These are phyloP conservation scores for Tetrapyrgos nigripes DNA, from an alignment of 1,284 basidiomycete genomes.

Conservation along the genomic window DNA sequence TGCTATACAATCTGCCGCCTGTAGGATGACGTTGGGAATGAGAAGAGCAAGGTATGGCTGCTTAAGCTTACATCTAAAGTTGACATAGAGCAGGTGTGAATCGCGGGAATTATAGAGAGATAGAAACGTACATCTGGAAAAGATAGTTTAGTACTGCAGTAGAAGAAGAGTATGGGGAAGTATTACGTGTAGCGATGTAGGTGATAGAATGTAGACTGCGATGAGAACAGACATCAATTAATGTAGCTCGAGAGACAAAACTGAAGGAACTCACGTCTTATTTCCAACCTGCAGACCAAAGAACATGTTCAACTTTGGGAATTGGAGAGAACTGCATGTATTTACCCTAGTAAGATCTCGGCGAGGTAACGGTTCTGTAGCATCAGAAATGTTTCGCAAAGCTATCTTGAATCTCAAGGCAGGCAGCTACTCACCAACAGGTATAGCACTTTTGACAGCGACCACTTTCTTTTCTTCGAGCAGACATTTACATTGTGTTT, in stretches of 20 bases:
- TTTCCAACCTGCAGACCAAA: background rate
- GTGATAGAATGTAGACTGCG: background rate
- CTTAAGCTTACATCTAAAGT: background rate
- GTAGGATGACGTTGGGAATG: background rate
- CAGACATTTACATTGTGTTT: background rate
- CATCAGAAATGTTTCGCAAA: background rate
- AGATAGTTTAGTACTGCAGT: background rate
- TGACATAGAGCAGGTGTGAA: background rate
- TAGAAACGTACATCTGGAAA: conserved; percentile 25
- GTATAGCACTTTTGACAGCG: conserved; percentile 29
- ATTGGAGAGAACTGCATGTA: background rate
- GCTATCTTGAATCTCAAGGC: background rate
- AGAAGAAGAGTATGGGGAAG: background rate
- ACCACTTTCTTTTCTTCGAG: conserved; percentile 28
- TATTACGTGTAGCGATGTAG: background rate
- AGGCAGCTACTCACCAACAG: conserved; percentile 24
- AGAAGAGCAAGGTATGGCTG: background rate
- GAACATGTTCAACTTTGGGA: background rate
- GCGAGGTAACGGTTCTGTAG: conserved; percentile 36
- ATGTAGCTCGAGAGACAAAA: background rate
- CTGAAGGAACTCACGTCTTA: background rate
- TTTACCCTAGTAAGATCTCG: conserved; percentile 15
- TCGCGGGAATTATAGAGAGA: background rate
- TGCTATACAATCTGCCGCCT: conserved; percentile 16
- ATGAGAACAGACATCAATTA: background rate